phyloP scores from a whole-genome alignment of 1,139 yeast species.

The Debaryomycetaceae sp. region DNA sequence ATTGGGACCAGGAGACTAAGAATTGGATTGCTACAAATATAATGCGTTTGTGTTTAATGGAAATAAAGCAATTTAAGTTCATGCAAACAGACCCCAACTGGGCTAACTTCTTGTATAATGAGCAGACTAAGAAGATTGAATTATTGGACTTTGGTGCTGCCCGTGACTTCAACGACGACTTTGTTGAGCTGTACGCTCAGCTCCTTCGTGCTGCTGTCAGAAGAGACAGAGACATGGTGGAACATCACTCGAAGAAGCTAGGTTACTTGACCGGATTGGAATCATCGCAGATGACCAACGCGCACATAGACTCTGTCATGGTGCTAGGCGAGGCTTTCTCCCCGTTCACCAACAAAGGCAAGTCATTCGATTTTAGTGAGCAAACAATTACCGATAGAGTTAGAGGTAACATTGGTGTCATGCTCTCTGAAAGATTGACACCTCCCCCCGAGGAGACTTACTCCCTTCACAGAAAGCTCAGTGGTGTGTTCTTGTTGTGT shows the following conservation, averaged over 20 bases:
- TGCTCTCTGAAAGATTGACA: conserved; percentile 87
- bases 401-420: conserved; percentile 75
- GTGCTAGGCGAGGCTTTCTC: conserved; percentile 92
- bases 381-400: conserved; percentile 96
- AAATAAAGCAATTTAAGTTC: conserved; percentile 77
- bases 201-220: conserved; percentile 75
- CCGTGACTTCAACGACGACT: conserved; percentile 63
- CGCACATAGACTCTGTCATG: conserved; percentile 88
- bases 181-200: conserved; percentile 65
- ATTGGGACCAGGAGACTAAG: conserved; percentile 69
- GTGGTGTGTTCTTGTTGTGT: conserved; percentile 90
- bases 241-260: conserved; percentile 61
- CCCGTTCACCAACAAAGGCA: conserved; percentile 45
- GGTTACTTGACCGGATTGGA: conserved; percentile 94
- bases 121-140: conserved; percentile 63
- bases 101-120: conserved; percentile 92
- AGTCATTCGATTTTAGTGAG: conserved; percentile 63
- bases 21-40: conserved; percentile 82
- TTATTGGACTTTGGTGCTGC: conserved; percentile 95
- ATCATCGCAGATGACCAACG: conserved; percentile 79
- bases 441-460: conserved; percentile 99
- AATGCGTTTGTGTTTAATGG: conserved; percentile 82
- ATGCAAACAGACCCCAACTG: conserved; percentile 99
- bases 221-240: conserved; percentile 64
- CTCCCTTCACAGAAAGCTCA: conserved; percentile 87